phyloP scores from a whole-genome alignment of 2,329 filamentous ascomycete species.

The Tolypocladium endophyticum region DNA sequence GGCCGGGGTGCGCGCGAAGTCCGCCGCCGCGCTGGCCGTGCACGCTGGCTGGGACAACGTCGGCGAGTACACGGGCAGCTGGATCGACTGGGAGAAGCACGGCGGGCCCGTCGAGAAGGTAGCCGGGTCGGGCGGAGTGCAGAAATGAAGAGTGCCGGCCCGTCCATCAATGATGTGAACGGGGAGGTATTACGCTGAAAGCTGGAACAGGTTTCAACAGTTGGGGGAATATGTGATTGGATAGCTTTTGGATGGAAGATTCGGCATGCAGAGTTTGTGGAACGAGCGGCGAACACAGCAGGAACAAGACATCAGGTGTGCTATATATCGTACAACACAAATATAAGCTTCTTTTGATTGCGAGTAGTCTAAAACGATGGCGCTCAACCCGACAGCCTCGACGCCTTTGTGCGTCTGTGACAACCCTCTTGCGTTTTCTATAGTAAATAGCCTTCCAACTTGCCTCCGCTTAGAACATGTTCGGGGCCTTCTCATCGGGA shows the following conservation, averaged over 20 bases:
- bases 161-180: neutral
- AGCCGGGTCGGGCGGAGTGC: neutral
- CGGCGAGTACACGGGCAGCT: slow-evolving; percentile 65
- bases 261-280: neutral
- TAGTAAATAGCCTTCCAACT: slow-evolving; percentile 3
- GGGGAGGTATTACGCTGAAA: neutral
- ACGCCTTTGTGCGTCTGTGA: neutral
- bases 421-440: neutral
- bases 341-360: neutral
- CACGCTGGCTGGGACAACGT: slow-evolving; percentile 65
- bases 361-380: neutral
- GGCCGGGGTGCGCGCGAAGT: slow-evolving; percentile 70
- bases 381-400: neutral
- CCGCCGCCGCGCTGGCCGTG: slow-evolving; percentile 66
- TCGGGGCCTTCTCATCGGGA: slow-evolving; percentile 10
- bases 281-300: neutral
- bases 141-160: neutral
- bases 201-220: no score
- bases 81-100: slow-evolving; percentile 70
- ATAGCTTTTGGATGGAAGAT: neutral
- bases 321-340: slow-evolving; percentile 7
- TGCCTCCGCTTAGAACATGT: slow-evolving; percentile 7
- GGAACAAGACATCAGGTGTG: slow-evolving; percentile 7
- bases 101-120: slow-evolving; percentile 45
- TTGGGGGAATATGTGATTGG: neutral